Conservation (phyloP, 768 basidiomycete species). For the Suillus americanus region DNA sequence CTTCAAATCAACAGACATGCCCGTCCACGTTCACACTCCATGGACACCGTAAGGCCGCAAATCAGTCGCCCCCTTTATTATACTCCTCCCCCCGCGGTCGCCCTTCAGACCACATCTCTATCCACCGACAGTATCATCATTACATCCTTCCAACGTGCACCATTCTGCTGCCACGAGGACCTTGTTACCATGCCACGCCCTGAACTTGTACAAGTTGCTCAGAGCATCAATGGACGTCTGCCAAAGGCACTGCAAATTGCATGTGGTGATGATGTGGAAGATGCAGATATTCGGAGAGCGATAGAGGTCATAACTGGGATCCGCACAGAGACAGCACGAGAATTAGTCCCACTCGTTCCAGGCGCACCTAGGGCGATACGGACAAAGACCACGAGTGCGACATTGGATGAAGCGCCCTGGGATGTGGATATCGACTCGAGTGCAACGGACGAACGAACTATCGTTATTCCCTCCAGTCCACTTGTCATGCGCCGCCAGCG, state of each 20-base stretch:
- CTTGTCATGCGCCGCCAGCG: constrained; percentile 19
- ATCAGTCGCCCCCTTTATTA: constrained; percentile 4
- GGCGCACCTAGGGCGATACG: not conserved
- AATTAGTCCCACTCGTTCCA: not conserved
- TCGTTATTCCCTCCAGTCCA: constrained; percentile 23
- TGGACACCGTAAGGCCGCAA: constrained; percentile 17
- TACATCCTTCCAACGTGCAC: constrained; percentile 54
- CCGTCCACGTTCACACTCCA: constrained; percentile 10
- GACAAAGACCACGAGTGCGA: not conserved
- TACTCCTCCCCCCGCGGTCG: constrained; percentile 38
- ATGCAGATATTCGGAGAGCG: constrained; percentile 46
- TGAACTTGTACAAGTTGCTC: constrained; percentile 53
- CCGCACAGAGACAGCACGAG: constrained; percentile 13
- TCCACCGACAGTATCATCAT: constrained; percentile 57
- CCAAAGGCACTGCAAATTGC: constrained; percentile 54
- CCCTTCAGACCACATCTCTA: constrained; percentile 57
- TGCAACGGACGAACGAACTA: constrained; percentile 17
- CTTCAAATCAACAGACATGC: constrained; percentile 7
- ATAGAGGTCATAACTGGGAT: constrained; percentile 68
- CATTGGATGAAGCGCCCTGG: not conserved
- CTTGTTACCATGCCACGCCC: constrained; percentile 60
- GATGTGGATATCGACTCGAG: constrained; percentile 7
- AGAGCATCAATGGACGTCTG: constrained; percentile 53
- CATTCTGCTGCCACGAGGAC: constrained; percentile 77
- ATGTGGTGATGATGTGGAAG: constrained; percentile 36